A percentile compares a stretch with the other conserved stretches of the same genome.
Evolutionary conservation across 129 eudicot species (phyloP).

Genomic region (Solidago caesia): DNA sequence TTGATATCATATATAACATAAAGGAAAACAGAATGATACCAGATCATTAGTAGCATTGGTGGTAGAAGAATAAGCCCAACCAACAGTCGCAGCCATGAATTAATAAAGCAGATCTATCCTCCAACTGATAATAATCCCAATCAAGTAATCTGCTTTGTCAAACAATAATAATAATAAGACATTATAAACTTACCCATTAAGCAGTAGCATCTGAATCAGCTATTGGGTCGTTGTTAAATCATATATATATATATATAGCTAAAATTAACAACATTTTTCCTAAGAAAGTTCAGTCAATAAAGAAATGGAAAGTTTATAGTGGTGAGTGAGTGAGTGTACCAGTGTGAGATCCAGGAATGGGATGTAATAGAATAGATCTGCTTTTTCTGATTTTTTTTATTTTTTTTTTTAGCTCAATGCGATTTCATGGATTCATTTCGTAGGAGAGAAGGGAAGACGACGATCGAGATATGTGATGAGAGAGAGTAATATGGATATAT

Average conservation of each 20-base stretch:
- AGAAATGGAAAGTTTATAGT: conserved; percentile 1
- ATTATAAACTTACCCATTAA: conserved; percentile 1
- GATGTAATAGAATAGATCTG: conserved; percentile 17
- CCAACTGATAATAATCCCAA: conserved; percentile 27
- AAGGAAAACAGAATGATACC: conserved; percentile 38
- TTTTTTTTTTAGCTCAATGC: conserved; percentile 26
- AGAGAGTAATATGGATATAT: neutral
- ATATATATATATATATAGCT: no score
- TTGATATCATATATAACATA: no score
- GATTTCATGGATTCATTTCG: conserved; percentile 39
- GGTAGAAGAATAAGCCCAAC: conserved; percentile 73
- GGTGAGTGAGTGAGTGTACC: neutral
- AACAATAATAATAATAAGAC: neutral
- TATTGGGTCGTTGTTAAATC: no score
- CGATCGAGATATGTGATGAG: conserved; percentile 9
- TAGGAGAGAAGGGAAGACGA: conserved; percentile 49
- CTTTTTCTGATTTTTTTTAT: neutral
- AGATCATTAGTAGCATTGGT: conserved; percentile 68
- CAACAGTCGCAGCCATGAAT: conserved; percentile 67
- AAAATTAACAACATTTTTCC: no score
- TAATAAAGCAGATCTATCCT: conserved; percentile 40
- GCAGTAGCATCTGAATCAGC: no score
- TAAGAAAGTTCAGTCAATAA: neutral
- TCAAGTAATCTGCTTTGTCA: conserved; percentile 22
- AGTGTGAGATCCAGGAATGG: conserved; percentile 28